Evolutionary conservation across 225 moss, liverwort and hornwort genomes (phyloP), one percentile per base, ranked within the genome.

Genomic region (Marchantia paleacea): DNA sequence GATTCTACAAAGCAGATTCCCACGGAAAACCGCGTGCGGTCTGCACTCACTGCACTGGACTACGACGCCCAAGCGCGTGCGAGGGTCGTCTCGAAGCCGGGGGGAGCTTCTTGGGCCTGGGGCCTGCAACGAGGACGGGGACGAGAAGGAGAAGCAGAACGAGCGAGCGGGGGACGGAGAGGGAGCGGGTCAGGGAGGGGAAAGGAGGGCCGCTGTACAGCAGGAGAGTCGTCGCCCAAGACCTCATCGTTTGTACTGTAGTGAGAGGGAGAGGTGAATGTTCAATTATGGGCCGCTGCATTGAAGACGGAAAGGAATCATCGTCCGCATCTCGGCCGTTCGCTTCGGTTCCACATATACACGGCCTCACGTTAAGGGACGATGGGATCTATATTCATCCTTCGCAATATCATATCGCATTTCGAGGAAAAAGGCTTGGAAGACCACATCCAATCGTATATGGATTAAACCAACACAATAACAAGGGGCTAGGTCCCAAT

Each of bases 251-350:
- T 31, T 68, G 31, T 3, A 29, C 28, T 4, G 14, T 12, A 31
- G 68, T 68, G 68, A 3, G 24, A 13, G 39, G 39, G 39, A 39
- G 39, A 39, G 39, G 39, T 4, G 68, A 12, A 68, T 28, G 68
- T 68, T 31, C 29, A 31, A 68, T 68, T 31, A 12, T 31, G 29
- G 68, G 12, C 14, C 68, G 68, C 68, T 30, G 68, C 68, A 68
- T 68, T 68, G 68, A 68, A n/a, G 8, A 12, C 68, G 24, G 30
- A 68, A 68, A 29, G 66, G 68, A 68, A 68, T 68, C 65, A 65
- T 24, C n/a, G n/a, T 24, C 10, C 12, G 20, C 68, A 68, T 68
- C 68, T 29, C 14, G 26, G 30, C 68, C 68, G 68, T 68, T 68
- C 68, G 68, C 31, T 68, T 15, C 68, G 7, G 8, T 30, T 68